Percentiles rank a stretch among this genome's conserved stretches.
Evolutionary conservation across 208 protist genomes (phyloP).

Genomic region (Trypanosoma congolense): DNA sequence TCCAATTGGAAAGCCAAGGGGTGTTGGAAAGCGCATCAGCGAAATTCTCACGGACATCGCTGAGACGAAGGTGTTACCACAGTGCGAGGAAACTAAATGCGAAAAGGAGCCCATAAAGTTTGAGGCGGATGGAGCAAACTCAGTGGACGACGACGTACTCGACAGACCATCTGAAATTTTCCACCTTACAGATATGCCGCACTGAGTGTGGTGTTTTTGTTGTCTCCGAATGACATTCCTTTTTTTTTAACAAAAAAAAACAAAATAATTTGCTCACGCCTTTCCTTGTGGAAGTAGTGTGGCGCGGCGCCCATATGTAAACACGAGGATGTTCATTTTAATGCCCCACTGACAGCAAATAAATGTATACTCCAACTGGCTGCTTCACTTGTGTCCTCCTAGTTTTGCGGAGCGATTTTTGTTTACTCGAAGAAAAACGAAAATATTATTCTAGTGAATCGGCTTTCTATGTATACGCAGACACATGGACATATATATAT

Average conservation of each 20-base stretch:
- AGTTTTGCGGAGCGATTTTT: no score
- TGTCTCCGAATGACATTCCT: neutral
- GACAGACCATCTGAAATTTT: neutral
- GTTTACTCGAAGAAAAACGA: no score
- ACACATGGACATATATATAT: no score
- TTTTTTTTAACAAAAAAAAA: conserved; percentile 1
- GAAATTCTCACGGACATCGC: neutral
- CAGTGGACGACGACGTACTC: neutral
- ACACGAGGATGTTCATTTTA: no score
- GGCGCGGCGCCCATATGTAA: no score
- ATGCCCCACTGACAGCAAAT: no score
- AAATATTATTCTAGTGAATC: no score
- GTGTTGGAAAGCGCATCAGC: neutral
- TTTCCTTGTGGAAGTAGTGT: no score
- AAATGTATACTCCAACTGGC: no score
- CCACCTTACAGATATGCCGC: neutral
- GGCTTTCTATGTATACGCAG: no score
- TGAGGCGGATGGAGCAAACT: neutral
- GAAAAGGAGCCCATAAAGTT: neutral
- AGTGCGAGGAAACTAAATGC: neutral
- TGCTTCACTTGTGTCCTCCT: no score
- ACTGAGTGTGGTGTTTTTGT: neutral
- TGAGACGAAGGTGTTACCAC: neutral
- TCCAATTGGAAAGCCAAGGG: neutral
- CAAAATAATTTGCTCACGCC: no score